Evolutionary conservation across 1,284 basidiomycete species (phyloP).

Genomic region (Melampsora abietis-canadensis): DNA sequence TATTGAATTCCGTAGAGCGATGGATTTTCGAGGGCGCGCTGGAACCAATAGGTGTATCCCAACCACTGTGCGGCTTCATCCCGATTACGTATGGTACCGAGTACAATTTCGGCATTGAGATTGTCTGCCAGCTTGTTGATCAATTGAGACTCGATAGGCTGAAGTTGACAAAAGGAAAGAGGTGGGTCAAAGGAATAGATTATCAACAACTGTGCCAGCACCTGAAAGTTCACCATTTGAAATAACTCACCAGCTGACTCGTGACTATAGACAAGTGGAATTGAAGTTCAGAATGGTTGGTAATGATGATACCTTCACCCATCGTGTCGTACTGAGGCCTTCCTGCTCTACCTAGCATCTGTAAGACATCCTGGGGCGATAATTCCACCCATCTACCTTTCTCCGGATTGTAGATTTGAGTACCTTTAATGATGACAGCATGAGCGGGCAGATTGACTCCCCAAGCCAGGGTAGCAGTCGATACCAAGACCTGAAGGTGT

Average conservation of each 20-base stretch:
- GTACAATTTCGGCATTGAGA: conserved; percentile 93
- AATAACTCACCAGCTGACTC: conserved; percentile 65
- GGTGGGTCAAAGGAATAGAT: not conserved
- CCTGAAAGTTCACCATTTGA: too few species aligned
- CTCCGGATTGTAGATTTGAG: conserved; percentile 98
- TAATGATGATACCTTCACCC: conserved; percentile 98
- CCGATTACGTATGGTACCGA: conserved; percentile 89
- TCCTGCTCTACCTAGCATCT: conserved; percentile 98
- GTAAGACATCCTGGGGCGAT: conserved; percentile 91
- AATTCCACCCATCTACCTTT: conserved; percentile 97
- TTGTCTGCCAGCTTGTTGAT: conserved; percentile 91
- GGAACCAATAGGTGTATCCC: conserved; percentile 61
- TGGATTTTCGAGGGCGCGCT: conserved; percentile 91
- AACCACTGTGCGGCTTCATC: conserved; percentile 96
- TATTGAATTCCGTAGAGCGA: conserved; percentile 82
- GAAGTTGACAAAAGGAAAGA: conserved; percentile 48
- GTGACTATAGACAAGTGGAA: conserved; percentile 93
- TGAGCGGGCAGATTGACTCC: conserved; percentile 98
- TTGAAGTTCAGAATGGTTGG: conserved; percentile 92
- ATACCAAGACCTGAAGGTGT: conserved; percentile 89
- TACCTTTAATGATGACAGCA: conserved; percentile 98
- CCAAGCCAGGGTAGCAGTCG: conserved; percentile 97
- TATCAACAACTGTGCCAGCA: conserved; percentile 4
- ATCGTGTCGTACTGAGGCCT: conserved; percentile 96
- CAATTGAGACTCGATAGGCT: conserved; percentile 92